Percentiles rank a stretch among this genome's conserved stretches.
Conservation (phyloP, 257 asterid species). For the Euphrasia confusa region DNA sequence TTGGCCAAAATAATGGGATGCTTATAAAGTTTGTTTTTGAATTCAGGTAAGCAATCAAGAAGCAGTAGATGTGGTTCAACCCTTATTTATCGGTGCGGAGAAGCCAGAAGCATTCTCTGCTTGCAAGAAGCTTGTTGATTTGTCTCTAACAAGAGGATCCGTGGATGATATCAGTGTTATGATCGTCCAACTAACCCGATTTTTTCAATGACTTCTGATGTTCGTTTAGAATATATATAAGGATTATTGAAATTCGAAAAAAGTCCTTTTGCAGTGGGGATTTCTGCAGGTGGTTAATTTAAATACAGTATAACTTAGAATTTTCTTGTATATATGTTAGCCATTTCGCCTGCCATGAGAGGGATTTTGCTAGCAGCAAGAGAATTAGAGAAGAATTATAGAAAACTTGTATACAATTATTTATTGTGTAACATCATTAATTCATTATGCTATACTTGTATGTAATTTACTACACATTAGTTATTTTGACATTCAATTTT, state of each 20-base stretch:
- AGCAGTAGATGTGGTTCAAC: conserved; percentile 61
- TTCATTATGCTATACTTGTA: too few species aligned
- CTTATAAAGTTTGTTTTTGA: background rate
- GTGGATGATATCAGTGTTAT: conserved; percentile 34
- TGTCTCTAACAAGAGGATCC: conserved; percentile 66
- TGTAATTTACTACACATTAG: too few species aligned
- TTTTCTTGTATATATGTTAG: background rate
- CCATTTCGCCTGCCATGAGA: background rate
- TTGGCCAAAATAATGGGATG: background rate
- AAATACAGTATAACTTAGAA: background rate
- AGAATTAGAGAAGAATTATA: background rate
- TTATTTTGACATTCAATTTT: too few species aligned
- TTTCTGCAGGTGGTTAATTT: background rate
- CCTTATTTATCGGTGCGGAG: conserved; percentile 30
- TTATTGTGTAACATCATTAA: background rate
- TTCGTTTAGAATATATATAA: background rate
- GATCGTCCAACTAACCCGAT: conserved; percentile 28
- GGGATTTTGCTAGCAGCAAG: conserved; percentile 8
- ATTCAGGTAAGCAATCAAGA: conserved; percentile 75
- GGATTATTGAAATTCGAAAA: background rate
- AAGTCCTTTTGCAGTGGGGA: background rate
- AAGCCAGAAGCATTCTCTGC: conserved; percentile 47
- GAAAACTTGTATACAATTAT: background rate
- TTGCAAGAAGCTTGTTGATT: conserved; percentile 64
- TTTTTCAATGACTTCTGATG: background rate